phyloP scores from a whole-genome alignment of 1,284 basidiomycete species.

The Puccinia polysora region DNA sequence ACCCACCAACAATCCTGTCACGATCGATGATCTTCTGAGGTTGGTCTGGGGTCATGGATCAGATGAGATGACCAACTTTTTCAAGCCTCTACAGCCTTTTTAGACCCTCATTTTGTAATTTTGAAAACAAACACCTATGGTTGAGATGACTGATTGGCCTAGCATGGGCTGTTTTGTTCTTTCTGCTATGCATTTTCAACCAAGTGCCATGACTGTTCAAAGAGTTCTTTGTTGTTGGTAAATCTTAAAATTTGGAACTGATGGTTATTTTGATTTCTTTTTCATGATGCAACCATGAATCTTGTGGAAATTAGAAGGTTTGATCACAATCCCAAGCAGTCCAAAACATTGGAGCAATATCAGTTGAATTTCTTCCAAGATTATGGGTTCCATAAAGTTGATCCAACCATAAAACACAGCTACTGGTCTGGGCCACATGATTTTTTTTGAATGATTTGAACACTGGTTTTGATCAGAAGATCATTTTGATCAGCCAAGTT shows the following conservation, averaged over 20 bases:
- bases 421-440: constrained; percentile 82
- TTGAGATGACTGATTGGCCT: neutral
- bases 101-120: constrained; percentile 28
- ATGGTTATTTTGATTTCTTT: neutral
- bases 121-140: too few relatives aligned
- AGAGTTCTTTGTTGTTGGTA: neutral
- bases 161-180: neutral
- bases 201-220: neutral
- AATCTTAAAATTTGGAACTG: too few relatives aligned
- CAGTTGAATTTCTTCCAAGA: constrained; percentile 98
- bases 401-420: constrained; percentile 83
- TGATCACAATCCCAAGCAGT: constrained; percentile 90
- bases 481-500: constrained; percentile 90
- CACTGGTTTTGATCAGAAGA: constrained; percentile 83
- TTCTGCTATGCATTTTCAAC: constrained; percentile 4
- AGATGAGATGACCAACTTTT: constrained; percentile 75
- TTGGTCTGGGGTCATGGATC: constrained; percentile 70
- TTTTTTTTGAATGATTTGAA: constrained; percentile 66
- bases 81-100: constrained; percentile 60
- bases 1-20: constrained; percentile 61
- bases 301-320: constrained; percentile 65
- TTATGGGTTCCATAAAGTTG: constrained; percentile 95
- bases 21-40: constrained; percentile 71
- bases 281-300: neutral
- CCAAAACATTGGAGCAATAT: constrained; percentile 95